Base-by-base conservation (phyloP, 75 land plant species). In the Selaginella tamariscina region DNA sequence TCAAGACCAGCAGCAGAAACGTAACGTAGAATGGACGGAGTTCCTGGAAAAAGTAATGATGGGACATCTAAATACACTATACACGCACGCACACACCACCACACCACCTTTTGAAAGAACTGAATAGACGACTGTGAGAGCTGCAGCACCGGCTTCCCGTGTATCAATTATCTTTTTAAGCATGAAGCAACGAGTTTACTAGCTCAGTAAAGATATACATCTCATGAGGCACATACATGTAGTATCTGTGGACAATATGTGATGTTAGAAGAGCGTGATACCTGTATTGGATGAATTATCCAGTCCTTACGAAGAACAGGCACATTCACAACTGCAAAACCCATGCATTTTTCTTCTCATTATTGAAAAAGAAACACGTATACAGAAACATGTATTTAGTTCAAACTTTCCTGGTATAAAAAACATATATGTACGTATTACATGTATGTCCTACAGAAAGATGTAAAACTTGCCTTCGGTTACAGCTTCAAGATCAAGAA, bases 231-330 rank as follows among this genome's bases (percentile, higher is more conserved):
- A n/a, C n/a, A n/a, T n/a, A n/a, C n/a, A n/a, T n/a, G n/a, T n/a
- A n/a, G n/a, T n/a, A n/a, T 39, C 15, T 22, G 27, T 22, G 27
- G 20, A 9, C 63, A n/a, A 59, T 22, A 22, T 21, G 21, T n/a
- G 9, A 59, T 22, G 8, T 8, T 59, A 21, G 27, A 39, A 5
- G 5, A 15, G 63, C 63, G 54, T 13, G 33, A 31, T 66, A 76
- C 78, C 78, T 76, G 78, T 60, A 76, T 33, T 32, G 78, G 78
- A 67, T 76, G 78, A 33, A 76, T 66, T 27, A 76, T 71, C 78
- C 78, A 76, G 56, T 76, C 78, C 32, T 44, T 67, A 44, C 74
- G 73, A 21, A 76, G 59, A 56, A 76, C 44, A 66, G 78, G 78
- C 9, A 76, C 70, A 21, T 56, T 33, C 29, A 71, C 49, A 56